Evolutionary conservation across 148 eudicot genomes (phyloP).

Genomic region (Rhododendron simsii): DNA sequence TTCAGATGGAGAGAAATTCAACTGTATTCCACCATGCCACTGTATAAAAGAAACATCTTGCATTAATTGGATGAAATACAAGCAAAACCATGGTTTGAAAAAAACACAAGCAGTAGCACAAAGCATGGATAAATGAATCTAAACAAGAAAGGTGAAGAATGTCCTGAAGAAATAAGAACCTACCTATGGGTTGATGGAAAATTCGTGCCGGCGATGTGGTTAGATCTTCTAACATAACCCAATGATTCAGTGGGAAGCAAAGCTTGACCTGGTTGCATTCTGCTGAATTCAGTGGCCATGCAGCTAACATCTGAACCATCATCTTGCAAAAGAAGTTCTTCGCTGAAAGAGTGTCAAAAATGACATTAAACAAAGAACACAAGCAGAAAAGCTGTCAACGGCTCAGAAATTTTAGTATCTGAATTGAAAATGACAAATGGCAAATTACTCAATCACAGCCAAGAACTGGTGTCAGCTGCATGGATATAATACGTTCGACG

Average conservation of each 20-base stretch:
- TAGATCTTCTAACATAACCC: slow-evolving; percentile 38
- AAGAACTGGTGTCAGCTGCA: not conserved
- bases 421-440: not conserved
- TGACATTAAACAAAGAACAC: not conserved
- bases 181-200: slow-evolving; percentile 55
- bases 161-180: slow-evolving; percentile 4
- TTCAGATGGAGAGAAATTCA: not conserved
- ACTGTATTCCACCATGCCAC: not conserved
- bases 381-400: not conserved
- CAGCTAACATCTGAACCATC: slow-evolving; percentile 52
- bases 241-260: slow-evolving; percentile 33
- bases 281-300: slow-evolving; percentile 50
- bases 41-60: not conserved
- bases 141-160: not conserved
- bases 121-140: not conserved
- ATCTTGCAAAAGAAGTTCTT: slow-evolving; percentile 82
- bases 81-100: not conserved
- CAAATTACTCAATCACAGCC: not conserved
- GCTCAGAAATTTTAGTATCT: not conserved
- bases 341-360: slow-evolving; percentile 41
- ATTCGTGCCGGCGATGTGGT: slow-evolving; percentile 26
- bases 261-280: slow-evolving; percentile 49
- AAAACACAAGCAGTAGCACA: not conserved
- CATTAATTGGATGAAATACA: not conserved
- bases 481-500: not conserved